phyloP scores from a whole-genome alignment of 495 filamentous ascomycete species.

The Penicillium verhagenii region DNA sequence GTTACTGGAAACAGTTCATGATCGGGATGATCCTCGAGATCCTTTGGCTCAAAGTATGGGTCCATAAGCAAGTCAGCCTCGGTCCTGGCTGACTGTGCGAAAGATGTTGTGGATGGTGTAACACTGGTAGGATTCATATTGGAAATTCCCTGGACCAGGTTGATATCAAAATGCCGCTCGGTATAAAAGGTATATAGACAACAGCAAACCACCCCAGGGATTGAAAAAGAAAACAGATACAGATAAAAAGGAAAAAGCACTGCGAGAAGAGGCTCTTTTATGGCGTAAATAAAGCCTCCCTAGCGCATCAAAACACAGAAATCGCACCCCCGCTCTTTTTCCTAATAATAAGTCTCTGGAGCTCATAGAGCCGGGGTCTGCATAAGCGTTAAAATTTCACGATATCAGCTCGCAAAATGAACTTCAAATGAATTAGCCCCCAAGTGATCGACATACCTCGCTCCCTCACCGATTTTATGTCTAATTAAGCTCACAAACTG shows the following conservation, averaged over 20 bases:
- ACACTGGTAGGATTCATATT: background rate
- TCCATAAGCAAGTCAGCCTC: background rate
- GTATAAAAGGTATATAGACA: background rate
- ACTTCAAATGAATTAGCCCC: background rate
- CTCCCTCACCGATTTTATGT: background rate
- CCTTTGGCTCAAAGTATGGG: background rate
- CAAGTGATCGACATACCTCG: background rate
- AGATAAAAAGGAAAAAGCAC: background rate
- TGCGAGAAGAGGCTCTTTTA: background rate
- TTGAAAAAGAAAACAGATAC: background rate
- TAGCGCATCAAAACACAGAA: background rate
- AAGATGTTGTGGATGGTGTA: background rate
- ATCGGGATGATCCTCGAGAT: background rate
- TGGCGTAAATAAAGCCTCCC: background rate
- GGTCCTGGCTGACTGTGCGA: background rate
- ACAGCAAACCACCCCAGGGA: background rate
- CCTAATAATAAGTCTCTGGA: background rate
- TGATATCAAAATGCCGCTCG: no score
- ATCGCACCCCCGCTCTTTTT: background rate
- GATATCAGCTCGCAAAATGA: no score
- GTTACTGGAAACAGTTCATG: conserved; percentile 8
- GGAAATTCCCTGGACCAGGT: background rate
- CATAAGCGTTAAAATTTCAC: background rate
- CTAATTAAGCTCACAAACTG: background rate
- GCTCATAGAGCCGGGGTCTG: background rate